phyloP scores from a whole-genome alignment of 805 yeast genomes.

The Candida krabiensis region DNA sequence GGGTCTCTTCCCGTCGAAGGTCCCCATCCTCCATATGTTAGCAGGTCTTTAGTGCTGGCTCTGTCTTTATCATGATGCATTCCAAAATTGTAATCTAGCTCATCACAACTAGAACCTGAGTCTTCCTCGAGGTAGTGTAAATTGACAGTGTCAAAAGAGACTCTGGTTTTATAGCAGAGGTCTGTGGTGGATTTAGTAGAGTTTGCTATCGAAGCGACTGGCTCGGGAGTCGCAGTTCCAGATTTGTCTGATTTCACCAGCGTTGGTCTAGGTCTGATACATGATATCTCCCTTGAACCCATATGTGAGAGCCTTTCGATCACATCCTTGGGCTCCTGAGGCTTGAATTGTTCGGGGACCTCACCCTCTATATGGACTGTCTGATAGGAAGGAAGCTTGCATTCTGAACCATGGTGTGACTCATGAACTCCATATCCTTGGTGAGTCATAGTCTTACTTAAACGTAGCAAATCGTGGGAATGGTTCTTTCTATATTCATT shows the following conservation, averaged over 20 bases:
- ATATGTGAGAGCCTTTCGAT: conserved; percentile 6
- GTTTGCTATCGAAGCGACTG: background rate
- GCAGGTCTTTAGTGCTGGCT: conserved; percentile 9
- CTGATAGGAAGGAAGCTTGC: conserved; percentile 21
- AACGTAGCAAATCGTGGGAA: conserved; percentile 13
- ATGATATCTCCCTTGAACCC: background rate
- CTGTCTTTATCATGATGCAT: conserved; percentile 13
- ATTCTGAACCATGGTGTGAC: conserved; percentile 2
- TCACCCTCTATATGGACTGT: conserved; percentile 21
- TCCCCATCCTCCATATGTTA: conserved; percentile 26
- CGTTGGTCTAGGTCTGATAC: background rate
- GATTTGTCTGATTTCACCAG: background rate
- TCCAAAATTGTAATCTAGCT: conserved; percentile 21
- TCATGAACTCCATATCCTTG: conserved; percentile 21
- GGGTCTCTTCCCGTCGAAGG: conserved; percentile 19
- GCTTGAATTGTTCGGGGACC: conserved; percentile 20
- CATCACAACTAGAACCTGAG: conserved; percentile 16
- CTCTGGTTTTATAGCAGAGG: conserved; percentile 35
- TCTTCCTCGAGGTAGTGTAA: conserved; percentile 31
- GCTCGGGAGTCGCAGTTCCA: background rate
- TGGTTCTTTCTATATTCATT: background rate
- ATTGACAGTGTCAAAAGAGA: conserved; percentile 57
- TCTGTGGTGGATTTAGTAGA: conserved; percentile 3
- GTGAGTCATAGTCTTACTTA: conserved; percentile 27
- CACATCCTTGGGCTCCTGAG: conserved; percentile 21